A percentile compares a stretch with the other conserved stretches of the same genome.
Conservation (phyloP, 2,329 filamentous ascomycete genomes). For the Simplicillium sp. region DNA sequence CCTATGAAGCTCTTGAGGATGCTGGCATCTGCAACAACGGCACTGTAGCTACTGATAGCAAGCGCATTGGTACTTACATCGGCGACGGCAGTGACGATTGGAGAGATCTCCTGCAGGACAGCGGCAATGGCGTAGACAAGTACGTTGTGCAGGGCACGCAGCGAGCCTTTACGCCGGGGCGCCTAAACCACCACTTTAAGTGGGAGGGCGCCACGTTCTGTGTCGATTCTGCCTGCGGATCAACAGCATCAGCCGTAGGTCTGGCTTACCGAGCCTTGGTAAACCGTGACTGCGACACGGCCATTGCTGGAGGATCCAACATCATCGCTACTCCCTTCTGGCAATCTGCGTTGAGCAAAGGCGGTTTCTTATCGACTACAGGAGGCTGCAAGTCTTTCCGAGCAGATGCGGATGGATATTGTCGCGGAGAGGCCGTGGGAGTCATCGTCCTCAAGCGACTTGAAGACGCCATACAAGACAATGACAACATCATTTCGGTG, state of each 20-base stretch:
- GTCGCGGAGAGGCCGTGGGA: constrained; percentile 65
- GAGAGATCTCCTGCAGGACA: constrained; percentile 71
- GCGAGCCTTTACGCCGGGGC: constrained; percentile 20
- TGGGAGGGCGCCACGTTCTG: constrained; percentile 12
- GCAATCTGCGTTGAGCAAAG: constrained; percentile 51
- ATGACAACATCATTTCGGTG: constrained; percentile 64
- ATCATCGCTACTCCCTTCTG: constrained; percentile 57
- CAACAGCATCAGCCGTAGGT: constrained; percentile 8
- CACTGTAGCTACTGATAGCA: constrained; percentile 54
- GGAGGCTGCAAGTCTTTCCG: constrained; percentile 58
- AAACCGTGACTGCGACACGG: constrained; percentile 53
- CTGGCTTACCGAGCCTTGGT: constrained; percentile 46
- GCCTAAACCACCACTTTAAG: constrained; percentile 19
- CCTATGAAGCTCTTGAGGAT: constrained; percentile 69
- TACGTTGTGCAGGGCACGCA: constrained; percentile 20
- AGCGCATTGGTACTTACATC: constrained; percentile 63
- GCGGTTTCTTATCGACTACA: constrained; percentile 46
- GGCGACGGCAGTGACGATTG: constrained; percentile 68
- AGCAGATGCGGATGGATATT: constrained; percentile 71
- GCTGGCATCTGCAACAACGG: constrained; percentile 57
- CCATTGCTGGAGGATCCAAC: constrained; percentile 52
- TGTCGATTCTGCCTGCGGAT: constrained; percentile 16
- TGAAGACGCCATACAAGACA: constrained; percentile 65
- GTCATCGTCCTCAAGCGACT: constrained; percentile 68
- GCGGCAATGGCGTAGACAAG: no score